Evolutionary conservation across 805 yeast genomes (phyloP).

Genomic region (Jamesozyma lodderae): DNA sequence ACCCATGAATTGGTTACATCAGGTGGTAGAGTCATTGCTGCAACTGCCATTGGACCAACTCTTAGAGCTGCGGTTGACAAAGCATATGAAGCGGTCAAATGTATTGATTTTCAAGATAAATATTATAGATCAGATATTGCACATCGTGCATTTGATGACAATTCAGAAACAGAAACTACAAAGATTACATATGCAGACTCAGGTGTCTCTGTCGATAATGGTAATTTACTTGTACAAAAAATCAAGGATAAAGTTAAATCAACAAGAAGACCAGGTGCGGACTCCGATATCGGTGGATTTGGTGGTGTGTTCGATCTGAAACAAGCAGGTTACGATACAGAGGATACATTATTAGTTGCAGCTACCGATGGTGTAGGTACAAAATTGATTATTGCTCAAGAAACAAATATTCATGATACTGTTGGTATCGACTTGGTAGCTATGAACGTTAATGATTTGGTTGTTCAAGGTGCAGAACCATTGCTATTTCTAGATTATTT

Average conservation of each 20-base stretch:
- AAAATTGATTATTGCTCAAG: slow-evolving; percentile 89
- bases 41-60: slow-evolving; percentile 74
- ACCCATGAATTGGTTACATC: slow-evolving; percentile 60
- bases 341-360: slow-evolving; percentile 77
- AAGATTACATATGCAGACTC: slow-evolving; percentile 91
- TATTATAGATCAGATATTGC: slow-evolving; percentile 92
- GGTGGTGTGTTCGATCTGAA: slow-evolving; percentile 93
- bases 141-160: slow-evolving; percentile 75
- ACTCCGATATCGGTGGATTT: slow-evolving; percentile 96
- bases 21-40: slow-evolving; percentile 96
- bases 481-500: slow-evolving; percentile 89
- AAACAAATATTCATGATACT: slow-evolving; percentile 81
- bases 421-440: slow-evolving; percentile 98
- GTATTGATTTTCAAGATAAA: slow-evolving; percentile 61
- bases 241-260: slow-evolving; percentile 87
- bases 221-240: slow-evolving; percentile 80
- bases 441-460: slow-evolving; percentile 95
- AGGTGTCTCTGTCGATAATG: slow-evolving; percentile 96
- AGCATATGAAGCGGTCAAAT: slow-evolving; percentile 79
- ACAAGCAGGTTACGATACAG: slow-evolving; percentile 73
- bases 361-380: slow-evolving; percentile 99
- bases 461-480: slow-evolving; percentile 99
- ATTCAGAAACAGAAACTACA: slow-evolving; percentile 9
- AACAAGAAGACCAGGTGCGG: slow-evolving; percentile 92
- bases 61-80: slow-evolving; percentile 72